Conservation (phyloP, 2,329 filamentous ascomycete genomes). For the Sclerotinia spermophila region DNA sequence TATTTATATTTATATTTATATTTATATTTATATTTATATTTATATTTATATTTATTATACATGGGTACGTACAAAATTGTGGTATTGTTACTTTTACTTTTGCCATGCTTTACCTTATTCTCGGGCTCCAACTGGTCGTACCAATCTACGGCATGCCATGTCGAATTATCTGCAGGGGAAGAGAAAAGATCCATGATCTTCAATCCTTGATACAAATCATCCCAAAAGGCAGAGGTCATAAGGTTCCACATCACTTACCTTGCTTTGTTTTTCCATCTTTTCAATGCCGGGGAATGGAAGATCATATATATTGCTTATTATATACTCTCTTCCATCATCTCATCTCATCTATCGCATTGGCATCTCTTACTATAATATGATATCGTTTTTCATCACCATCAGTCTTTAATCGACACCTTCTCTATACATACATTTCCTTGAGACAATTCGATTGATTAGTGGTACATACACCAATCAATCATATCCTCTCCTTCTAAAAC, state of each 20-base stretch:
- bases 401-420: not conserved
- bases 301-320: conserved; percentile 15
- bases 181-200: conserved; percentile 1
- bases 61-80: not conserved
- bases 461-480: conserved; percentile 9
- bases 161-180: conserved; percentile 1
- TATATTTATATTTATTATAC: too few species aligned
- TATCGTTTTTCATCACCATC: conserved; percentile 13
- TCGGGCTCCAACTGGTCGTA: conserved; percentile 7
- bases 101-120: conserved; percentile 14
- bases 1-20: too few species aligned
- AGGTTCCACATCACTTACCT: conserved; percentile 8
- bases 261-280: conserved; percentile 6
- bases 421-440: not conserved
- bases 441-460: not conserved
- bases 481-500: not conserved
- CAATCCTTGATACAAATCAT: not conserved
- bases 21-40: too few species aligned
- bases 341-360: not conserved
- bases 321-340: not conserved
- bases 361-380: conserved; percentile 19
- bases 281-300: not conserved
- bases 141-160: conserved; percentile 6
- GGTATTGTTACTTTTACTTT: conserved; percentile 6
- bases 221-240: conserved; percentile 9